Conservation (phyloP, 345 rosid species). For the Odontarrhena argentea region DNA sequence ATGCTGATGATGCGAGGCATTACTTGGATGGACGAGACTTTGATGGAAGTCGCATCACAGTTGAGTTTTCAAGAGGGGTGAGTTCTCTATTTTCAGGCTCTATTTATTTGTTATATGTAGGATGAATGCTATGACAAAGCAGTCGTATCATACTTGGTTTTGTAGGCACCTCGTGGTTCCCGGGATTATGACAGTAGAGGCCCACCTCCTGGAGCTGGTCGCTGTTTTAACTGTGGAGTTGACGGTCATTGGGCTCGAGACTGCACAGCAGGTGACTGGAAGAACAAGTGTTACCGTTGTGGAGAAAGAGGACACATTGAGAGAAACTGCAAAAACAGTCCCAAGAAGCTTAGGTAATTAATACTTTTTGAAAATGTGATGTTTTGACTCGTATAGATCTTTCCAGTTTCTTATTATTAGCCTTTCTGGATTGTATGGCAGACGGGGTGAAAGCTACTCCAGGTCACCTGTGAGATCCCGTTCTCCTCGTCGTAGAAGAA, state of each 20-base stretch:
- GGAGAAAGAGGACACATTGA: slow-evolving; percentile 96
- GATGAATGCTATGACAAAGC: background rate
- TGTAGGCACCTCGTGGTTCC: slow-evolving; percentile 84
- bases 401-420: slow-evolving; percentile 12
- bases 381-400: background rate
- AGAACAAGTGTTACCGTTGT: slow-evolving; percentile 93
- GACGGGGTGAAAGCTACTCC: slow-evolving; percentile 66
- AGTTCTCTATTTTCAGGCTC: slow-evolving; percentile 19
- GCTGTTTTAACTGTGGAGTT: slow-evolving; percentile 92
- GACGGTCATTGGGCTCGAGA: slow-evolving; percentile 99
- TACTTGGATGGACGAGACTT: slow-evolving; percentile 76
- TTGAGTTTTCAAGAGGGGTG: slow-evolving; percentile 93
- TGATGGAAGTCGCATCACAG: slow-evolving; percentile 88
- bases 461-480: slow-evolving; percentile 62
- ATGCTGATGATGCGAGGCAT: slow-evolving; percentile 93
- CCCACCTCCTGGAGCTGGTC: slow-evolving; percentile 93
- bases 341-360: slow-evolving; percentile 47
- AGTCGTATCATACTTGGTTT: slow-evolving; percentile 1
- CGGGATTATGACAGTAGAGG: slow-evolving; percentile 67
- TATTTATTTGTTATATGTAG: background rate
- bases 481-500: slow-evolving; percentile 78
- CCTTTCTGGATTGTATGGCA: slow-evolving; percentile 25
- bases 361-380: background rate
- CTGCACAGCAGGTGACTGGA: slow-evolving; percentile 97
- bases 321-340: slow-evolving; percentile 88